Evolutionary conservation across 306 rosid genomes (phyloP).

Genomic region (Prunus fruticosa): DNA sequence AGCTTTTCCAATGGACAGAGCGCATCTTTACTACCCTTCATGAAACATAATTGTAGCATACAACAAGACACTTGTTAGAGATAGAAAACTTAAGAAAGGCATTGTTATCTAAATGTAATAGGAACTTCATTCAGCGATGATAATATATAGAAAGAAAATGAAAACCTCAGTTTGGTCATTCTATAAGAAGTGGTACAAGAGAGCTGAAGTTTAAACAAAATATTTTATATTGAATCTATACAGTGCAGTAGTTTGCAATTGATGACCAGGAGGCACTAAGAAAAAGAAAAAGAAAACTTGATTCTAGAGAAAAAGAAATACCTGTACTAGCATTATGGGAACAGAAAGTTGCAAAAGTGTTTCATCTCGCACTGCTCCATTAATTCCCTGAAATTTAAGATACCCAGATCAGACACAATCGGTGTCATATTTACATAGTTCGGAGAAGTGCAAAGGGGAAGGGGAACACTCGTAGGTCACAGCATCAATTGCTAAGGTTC

Average conservation of each 20-base stretch:
- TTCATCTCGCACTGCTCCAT: conserved; percentile 76
- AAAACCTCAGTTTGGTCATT: not conserved
- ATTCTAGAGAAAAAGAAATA: conserved; percentile 14
- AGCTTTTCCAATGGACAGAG: conserved; percentile 74
- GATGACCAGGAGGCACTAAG: not conserved
- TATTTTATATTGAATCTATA: not conserved
- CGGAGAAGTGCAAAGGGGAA: not conserved
- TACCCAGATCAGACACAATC: conserved; percentile 13
- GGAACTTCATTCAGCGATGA: not conserved
- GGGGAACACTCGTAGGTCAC: not conserved
- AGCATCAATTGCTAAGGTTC: not conserved
- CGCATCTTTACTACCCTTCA: conserved; percentile 78
- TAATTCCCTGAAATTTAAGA: conserved; percentile 58
- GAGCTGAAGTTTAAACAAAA: not conserved
- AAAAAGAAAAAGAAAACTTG: not conserved
- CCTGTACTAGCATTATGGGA: conserved; percentile 93
- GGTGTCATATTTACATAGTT: not conserved
- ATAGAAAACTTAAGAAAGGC: conserved; percentile 9
- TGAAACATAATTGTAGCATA: conserved; percentile 12
- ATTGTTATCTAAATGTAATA: not conserved
- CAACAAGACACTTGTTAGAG: conserved; percentile 12
- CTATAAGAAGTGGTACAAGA: not conserved
- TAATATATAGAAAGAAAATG: conserved; percentile 10
- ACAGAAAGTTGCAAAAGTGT: conserved; percentile 53
- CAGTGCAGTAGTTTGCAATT: not conserved